phyloP scores from a whole-genome alignment of 805 yeast species.

The Zygosaccharomyces bailii region DNA sequence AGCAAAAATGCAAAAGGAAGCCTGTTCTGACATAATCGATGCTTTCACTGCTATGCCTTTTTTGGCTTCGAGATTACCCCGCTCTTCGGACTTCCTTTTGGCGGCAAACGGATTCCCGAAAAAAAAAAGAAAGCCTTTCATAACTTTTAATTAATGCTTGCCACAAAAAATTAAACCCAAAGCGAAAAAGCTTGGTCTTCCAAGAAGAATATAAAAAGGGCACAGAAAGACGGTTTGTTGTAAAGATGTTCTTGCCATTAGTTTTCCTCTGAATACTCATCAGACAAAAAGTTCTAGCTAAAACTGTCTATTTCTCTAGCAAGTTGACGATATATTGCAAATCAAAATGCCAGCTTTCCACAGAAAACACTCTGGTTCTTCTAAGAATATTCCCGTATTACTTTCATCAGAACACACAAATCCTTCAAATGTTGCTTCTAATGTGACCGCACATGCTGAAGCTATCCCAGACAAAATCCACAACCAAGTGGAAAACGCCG shows the following conservation, averaged over 20 bases:
- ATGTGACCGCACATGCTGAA: conserved; percentile 7
- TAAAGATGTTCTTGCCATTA: too few species aligned
- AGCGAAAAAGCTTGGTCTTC: background rate
- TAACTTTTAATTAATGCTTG: background rate
- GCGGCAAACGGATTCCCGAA: background rate
- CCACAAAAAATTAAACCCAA: background rate
- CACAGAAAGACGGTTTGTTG: background rate
- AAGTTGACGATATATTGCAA: background rate
- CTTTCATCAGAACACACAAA: conserved; percentile 15
- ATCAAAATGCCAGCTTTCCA: conserved; percentile 17
- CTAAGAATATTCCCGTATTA: conserved; percentile 14
- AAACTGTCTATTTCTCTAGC: background rate
- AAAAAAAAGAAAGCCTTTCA: background rate
- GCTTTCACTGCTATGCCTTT: too few species aligned
- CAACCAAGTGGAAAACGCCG: conserved; percentile 8
- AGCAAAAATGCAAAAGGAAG: too few species aligned
- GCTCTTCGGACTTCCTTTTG: background rate
- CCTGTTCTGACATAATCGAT: too few species aligned
- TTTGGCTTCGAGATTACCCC: background rate
- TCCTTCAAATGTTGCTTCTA: conserved; percentile 4
- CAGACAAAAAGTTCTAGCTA: background rate
- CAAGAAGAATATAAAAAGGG: background rate
- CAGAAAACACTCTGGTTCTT: conserved; percentile 14
- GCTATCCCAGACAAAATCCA: conserved; percentile 9
- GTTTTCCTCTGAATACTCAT: too few species aligned